These are phyloP conservation scores for Musa troglodytarum DNA, from an alignment of 176 grass and related monocot genomes.

Conservation along the genomic window DNA sequence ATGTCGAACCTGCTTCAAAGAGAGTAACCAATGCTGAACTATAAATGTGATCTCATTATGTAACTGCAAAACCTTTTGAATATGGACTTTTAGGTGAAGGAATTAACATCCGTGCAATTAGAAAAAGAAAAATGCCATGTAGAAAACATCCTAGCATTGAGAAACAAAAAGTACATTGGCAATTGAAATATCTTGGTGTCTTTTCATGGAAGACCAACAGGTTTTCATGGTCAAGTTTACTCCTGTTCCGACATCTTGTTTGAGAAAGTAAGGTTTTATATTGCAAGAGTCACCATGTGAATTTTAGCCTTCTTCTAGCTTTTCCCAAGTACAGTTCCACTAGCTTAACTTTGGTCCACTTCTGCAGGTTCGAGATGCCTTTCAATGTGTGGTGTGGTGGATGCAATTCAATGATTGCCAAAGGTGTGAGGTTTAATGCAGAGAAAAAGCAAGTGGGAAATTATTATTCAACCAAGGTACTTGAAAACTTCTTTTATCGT, in stretches of 20 bases:
- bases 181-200: neutral
- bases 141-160: no score
- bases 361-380: conserved; percentile 83
- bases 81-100: no score
- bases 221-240: no score
- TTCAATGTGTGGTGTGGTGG: conserved; percentile 98
- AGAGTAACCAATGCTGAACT: no score
- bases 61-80: no score
- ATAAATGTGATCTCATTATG: no score
- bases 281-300: neutral
- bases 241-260: neutral
- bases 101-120: no score
- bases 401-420: conserved; percentile 98
- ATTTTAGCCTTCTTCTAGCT: no score
- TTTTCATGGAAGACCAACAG: no score
- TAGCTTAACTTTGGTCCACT: neutral
- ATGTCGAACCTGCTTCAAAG: no score
- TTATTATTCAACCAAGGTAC: conserved; percentile 96
- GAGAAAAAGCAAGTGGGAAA: conserved; percentile 99
- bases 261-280: neutral
- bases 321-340: neutral
- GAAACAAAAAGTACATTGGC: neutral
- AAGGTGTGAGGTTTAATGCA: conserved; percentile 97
- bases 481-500: neutral
- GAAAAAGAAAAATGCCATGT: no score